These are phyloP conservation scores for Penicillium nucicola DNA, from an alignment of 495 filamentous ascomycete genomes.

Conservation along the genomic window DNA sequence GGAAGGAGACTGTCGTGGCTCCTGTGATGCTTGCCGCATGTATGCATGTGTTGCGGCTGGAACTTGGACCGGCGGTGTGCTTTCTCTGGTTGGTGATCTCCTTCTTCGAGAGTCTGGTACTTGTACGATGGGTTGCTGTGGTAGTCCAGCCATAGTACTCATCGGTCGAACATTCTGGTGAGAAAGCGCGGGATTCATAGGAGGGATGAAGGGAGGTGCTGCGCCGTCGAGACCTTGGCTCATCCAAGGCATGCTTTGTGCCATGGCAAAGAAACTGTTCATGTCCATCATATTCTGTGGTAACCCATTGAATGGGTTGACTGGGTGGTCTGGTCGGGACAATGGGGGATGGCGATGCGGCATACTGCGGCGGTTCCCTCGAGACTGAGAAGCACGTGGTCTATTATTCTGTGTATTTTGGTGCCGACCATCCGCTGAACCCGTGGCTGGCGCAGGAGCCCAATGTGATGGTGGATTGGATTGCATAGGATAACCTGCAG, in stretches of 20 bases:
- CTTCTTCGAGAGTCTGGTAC: neutral
- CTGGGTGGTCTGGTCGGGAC: constrained; percentile 1
- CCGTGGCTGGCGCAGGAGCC: neutral
- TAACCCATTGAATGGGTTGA: constrained; percentile 14
- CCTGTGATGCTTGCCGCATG: constrained; percentile 34
- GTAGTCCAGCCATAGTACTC: constrained; percentile 16
- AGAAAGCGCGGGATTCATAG: constrained; percentile 6
- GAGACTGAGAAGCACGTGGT: neutral
- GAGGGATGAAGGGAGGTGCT: constrained; percentile 5
- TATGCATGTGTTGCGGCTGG: constrained; percentile 42
- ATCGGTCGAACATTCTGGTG: constrained; percentile 8
- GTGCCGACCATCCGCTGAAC: neutral
- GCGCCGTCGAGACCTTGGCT: constrained; percentile 1
- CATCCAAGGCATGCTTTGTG: constrained; percentile 7
- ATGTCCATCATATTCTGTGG: constrained; percentile 11
- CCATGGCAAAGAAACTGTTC: neutral
- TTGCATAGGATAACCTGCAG: neutral
- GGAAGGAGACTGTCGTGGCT: constrained; percentile 19
- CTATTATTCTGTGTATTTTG: neutral
- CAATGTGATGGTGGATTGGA: neutral
- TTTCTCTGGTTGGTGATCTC: constrained; percentile 3
- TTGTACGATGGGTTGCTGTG: neutral
- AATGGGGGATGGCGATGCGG: neutral
- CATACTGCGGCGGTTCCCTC: neutral
- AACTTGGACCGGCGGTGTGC: constrained; percentile 12